These are phyloP conservation scores for Petunia axillaris DNA, from an alignment of 257 asterid species.

Conservation along the genomic window DNA sequence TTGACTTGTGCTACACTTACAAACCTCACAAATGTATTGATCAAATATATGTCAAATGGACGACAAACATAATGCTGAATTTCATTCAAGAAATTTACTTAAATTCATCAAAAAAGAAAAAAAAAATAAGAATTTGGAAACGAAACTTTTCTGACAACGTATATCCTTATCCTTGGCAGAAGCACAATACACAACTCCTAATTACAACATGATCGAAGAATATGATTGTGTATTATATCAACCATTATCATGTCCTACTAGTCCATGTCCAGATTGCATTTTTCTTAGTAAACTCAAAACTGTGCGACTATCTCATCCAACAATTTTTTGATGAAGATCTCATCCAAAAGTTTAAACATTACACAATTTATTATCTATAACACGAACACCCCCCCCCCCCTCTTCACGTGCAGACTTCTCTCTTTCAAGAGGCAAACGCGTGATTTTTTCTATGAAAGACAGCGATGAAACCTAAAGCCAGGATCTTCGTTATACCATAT, in stretches of 20 bases:
- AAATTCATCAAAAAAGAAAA: not conserved
- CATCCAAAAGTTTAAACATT: too few species aligned
- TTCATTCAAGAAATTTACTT: not conserved
- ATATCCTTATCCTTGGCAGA: not conserved
- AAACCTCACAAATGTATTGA: not conserved
- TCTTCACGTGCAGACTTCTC: not conserved
- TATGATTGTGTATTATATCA: not conserved
- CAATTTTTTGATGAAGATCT: too few species aligned
- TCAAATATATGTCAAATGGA: not conserved
- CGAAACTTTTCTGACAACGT: not conserved
- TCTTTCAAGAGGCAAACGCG: not conserved
- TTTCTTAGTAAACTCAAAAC: not conserved
- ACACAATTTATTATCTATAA: too few species aligned
- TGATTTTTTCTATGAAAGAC: not conserved
- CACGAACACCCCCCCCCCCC: too few species aligned
- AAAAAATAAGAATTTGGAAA: not conserved
- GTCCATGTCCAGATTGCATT: not conserved
- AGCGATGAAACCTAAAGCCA: not conserved
- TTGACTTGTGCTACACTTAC: not conserved
- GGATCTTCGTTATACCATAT: not conserved
- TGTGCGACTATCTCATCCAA: too few species aligned
- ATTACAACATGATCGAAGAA: not conserved
- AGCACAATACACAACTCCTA: not conserved
- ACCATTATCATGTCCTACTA: not conserved
- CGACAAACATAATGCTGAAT: constrained; percentile 6